Conservation (phyloP, 140 eudicot genomes). For the Cichorium intybus region DNA sequence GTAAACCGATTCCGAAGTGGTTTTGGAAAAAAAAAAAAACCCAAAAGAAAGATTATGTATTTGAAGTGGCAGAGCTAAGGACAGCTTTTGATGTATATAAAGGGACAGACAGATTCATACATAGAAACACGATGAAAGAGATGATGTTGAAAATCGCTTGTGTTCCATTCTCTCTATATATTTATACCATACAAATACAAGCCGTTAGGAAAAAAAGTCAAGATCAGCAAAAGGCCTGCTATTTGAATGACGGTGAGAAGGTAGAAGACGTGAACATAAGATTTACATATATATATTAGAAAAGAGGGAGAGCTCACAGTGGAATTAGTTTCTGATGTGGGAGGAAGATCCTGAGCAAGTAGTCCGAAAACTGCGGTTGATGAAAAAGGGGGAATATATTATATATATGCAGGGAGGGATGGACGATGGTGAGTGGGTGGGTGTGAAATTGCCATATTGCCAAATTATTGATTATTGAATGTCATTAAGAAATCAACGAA, state of each 20-base stretch:
- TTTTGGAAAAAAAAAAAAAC: not conserved
- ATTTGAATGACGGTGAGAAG: no score
- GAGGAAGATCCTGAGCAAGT: not conserved
- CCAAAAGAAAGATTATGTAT: not conserved
- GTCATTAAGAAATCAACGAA: not conserved
- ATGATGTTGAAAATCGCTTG: not conserved
- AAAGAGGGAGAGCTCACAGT: conserved; percentile 23
- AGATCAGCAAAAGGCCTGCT: not conserved
- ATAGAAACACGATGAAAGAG: not conserved
- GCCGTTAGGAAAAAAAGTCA: no score
- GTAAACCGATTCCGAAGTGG: conserved; percentile 6
- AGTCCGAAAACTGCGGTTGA: conserved; percentile 6
- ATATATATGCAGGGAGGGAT: not conserved
- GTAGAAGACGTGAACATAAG: no score
- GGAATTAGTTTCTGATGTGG: not conserved
- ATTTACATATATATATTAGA: no score
- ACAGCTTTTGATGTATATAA: no score
- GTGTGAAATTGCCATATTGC: not conserved
- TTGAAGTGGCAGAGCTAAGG: not conserved
- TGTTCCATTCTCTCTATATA: not conserved
- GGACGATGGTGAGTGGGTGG: conserved; percentile 5
- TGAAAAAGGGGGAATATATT: not conserved
- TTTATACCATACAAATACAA: no score
- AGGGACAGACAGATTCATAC: not conserved
- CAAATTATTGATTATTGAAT: not conserved